Base-by-base conservation (phyloP, 106 monocot genomes). In the Agapanthus africanus region DNA sequence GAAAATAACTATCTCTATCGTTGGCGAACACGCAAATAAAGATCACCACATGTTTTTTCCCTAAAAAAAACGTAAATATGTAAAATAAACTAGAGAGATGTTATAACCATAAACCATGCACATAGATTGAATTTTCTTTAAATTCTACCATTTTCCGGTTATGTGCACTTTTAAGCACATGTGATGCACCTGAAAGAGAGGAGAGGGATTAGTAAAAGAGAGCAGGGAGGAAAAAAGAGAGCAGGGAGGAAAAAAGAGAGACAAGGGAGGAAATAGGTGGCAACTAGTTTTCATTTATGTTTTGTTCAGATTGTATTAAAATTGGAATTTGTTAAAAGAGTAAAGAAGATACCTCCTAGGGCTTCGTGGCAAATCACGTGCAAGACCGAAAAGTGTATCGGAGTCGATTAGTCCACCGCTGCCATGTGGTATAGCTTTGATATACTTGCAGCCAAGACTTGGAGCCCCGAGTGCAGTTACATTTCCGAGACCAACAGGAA, bases 381-480 rank as follows among this genome's bases (percentile, higher is more conserved):
- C 85, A 41, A 95, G 77, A 27, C 95, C 91, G 63, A 68, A 95
- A 10, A 95, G 88, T 34, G 95, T 95, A 76, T 95, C 95, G 13
- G 95, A 88, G 61, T 95, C 95, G 4, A 95, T 61, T 67, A 80
- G 60, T 38, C 95, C 95, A 33, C 95, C 95, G 59, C 83, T 82
- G 22, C 95, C 91, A 38, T 85, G 73, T 19, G 95, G 95, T 34
- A 95, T 84, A 59, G 84, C 82, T 52, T 78, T 83, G 16, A 74
- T 74, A 71, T 88, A 80, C 26, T 78, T 71, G 79, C 95, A 95
- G 28, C 85, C 57, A 28, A 78, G 79, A 49, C 40, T 69, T 46
- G 88, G 78, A 69, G 54, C 74, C n/a, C 78, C 88, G 7, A 78
- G 42, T 44, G 91, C 78, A 77, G 70, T 81, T 37, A 79, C 26